These are phyloP conservation scores for Saccharomyces paradoxus DNA, from an alignment of 805 yeast genomes.

Conservation along the genomic window DNA sequence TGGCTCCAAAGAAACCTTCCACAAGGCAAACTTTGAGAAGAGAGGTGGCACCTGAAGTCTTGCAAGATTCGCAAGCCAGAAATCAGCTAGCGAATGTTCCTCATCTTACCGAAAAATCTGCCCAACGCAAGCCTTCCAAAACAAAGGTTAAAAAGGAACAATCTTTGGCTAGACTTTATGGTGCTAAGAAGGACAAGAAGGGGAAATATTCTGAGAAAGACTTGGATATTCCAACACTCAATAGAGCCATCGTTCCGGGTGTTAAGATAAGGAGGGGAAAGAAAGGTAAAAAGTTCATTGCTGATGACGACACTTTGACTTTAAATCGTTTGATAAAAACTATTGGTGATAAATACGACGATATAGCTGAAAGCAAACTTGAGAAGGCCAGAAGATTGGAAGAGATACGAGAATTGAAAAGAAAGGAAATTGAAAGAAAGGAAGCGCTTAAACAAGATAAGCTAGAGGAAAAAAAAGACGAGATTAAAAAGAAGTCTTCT, in stretches of 20 bases:
- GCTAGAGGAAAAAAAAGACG: slow-evolving; percentile 68
- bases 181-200: slow-evolving; percentile 46
- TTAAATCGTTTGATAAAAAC: slow-evolving; percentile 66
- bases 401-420: slow-evolving; percentile 78
- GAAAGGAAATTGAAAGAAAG: slow-evolving; percentile 78
- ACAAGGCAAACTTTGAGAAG: slow-evolving; percentile 46
- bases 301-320: slow-evolving; percentile 54
- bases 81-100: slow-evolving; percentile 50
- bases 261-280: slow-evolving; percentile 69
- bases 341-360: slow-evolving; percentile 75
- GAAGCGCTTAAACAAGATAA: slow-evolving; percentile 62
- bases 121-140: slow-evolving; percentile 41
- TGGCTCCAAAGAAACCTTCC: slow-evolving; percentile 53
- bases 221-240: slow-evolving; percentile 68
- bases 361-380: slow-evolving; percentile 73
- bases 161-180: slow-evolving; percentile 56
- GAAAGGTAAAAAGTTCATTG: slow-evolving; percentile 75
- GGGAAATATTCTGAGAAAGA: slow-evolving; percentile 63
- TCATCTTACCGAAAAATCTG: slow-evolving; percentile 52
- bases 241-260: slow-evolving; percentile 82
- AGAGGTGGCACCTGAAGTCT: slow-evolving; percentile 57
- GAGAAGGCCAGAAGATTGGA: slow-evolving; percentile 86
- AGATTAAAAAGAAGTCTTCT: slow-evolving; percentile 64
- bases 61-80: slow-evolving; percentile 57
- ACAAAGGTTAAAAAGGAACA: slow-evolving; percentile 57